Conservation (phyloP, 768 basidiomycete genomes). For the Pisolithus microcarpus region DNA sequence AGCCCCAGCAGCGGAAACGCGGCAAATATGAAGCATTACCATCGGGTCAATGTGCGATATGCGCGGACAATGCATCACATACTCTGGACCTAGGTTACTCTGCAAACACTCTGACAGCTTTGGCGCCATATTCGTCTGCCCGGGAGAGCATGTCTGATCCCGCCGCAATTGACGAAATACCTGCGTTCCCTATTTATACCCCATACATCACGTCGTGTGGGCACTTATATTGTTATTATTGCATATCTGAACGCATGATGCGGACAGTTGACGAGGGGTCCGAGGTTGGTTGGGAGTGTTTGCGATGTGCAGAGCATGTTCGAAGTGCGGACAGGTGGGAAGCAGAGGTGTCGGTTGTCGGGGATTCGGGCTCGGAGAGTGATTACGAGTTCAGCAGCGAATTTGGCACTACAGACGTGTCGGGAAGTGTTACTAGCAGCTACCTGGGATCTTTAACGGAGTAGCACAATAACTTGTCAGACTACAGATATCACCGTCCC, state of each 20-base stretch:
- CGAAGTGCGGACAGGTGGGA: conserved; percentile 52
- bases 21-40: conserved; percentile 71
- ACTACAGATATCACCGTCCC: neutral
- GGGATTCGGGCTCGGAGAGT: conserved; percentile 31
- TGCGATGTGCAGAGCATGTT: conserved; percentile 68
- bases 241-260: conserved; percentile 78
- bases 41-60: conserved; percentile 81
- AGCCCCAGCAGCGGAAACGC: conserved; percentile 15
- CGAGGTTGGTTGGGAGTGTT: conserved; percentile 67
- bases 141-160: conserved; percentile 8
- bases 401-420: conserved; percentile 42
- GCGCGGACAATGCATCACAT: conserved; percentile 67
- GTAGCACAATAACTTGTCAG: conserved; percentile 4
- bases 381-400: conserved; percentile 56
- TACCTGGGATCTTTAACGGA: conserved; percentile 31
- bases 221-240: conserved; percentile 91
- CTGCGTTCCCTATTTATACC: conserved; percentile 65
- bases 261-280: conserved; percentile 57
- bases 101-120: conserved; percentile 38
- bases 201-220: conserved; percentile 81
- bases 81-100: conserved; percentile 51
- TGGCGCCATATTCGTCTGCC: conserved; percentile 25
- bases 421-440: conserved; percentile 38
- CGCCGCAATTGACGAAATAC: conserved; percentile 27
- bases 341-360: conserved; percentile 23